Evolutionary conservation across 1,284 basidiomycete species (phyloP).

Genomic region (Ceratobasidium sp.): DNA sequence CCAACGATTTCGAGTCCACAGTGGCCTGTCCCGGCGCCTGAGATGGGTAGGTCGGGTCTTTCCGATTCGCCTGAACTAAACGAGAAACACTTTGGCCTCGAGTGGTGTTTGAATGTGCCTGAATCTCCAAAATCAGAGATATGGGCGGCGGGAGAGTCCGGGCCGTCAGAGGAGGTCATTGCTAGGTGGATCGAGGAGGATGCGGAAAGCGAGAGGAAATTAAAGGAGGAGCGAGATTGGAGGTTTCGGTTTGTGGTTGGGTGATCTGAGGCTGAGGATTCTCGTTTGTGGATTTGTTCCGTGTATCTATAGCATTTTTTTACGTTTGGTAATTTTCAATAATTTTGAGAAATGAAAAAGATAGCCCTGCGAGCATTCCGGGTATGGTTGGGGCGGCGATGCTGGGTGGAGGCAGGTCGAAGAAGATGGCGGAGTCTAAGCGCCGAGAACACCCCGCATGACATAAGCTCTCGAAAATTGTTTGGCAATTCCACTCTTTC

Average conservation of each 20-base stretch:
- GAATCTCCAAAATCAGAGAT: background rate
- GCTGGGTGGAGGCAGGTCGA: too few relatives aligned
- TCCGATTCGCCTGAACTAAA: background rate
- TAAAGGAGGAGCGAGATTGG: constrained; percentile 6
- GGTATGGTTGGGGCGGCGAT: too few relatives aligned
- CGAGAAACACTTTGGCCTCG: background rate
- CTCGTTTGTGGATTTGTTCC: too few relatives aligned
- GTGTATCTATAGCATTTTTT: too few relatives aligned
- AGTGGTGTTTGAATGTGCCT: background rate
- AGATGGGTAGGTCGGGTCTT: background rate
- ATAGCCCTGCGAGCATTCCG: too few relatives aligned
- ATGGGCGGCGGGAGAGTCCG: background rate
- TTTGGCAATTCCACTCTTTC: constrained; percentile 1
- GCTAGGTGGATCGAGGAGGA: constrained; percentile 3
- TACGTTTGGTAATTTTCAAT: too few relatives aligned
- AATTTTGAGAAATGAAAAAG: too few relatives aligned
- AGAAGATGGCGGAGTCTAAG: too few relatives aligned
- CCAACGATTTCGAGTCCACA: background rate
- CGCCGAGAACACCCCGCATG: too few relatives aligned
- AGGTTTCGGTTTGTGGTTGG: background rate
- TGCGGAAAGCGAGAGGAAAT: background rate
- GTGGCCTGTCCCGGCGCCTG: background rate
- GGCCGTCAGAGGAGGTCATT: background rate
- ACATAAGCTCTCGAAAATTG: constrained; percentile 20
- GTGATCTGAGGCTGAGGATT: too few relatives aligned